Base-by-base conservation (phyloP, 2,329 filamentous ascomycete species). In the Rhynchosporium secalis region DNA sequence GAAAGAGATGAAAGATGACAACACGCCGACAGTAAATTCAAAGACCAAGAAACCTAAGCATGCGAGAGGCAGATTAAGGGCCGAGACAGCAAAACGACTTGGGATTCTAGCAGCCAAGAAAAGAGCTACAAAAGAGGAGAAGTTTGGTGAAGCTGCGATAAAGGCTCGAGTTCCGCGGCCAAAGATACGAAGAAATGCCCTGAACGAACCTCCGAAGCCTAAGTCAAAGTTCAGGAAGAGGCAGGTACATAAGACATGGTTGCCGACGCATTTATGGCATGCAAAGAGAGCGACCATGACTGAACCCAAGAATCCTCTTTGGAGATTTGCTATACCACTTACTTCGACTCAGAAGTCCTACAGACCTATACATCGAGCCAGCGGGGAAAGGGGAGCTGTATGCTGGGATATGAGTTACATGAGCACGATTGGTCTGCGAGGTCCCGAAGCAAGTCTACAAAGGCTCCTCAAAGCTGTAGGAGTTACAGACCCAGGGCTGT, bases 391-490 rank as follows among this genome's bases (percentile, higher is more conserved):
- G 67, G 93, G 95, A 4, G 89, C 89, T 28, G 80, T 98, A 48
- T 87, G 87, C 0, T 98, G 94, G 92, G 95, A 99, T 76, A 91
- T 86, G 80, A 98, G 93, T 74, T 99, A 97, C 74, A 89, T 95
- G 79, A 90, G 91, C 69, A 96, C 92, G 1, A 89, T 98, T 67
- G 83, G 88, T 13, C 74, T 98, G 3, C 87, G 88, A 68, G 95
- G 93, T 0, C 77, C 80, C 13, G 78, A 84, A 46, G 75, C 78
- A 36, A 87, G 87, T 58, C 78, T 96, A 46, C 79, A 86, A 60
- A 82, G 83, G 43, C 79, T 94, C 9, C 74, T 98, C 40, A 85
- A 80, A 70, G 81, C 80, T 4, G 69, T 96, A 1, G 87, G 89
- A 0, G 75, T 92, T 49, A 78, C 78, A 1, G 81, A 85, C 26